Evolutionary conservation across 2,329 filamentous ascomycete genomes (phyloP).

Genomic region (Mycosphaerella sp.): DNA sequence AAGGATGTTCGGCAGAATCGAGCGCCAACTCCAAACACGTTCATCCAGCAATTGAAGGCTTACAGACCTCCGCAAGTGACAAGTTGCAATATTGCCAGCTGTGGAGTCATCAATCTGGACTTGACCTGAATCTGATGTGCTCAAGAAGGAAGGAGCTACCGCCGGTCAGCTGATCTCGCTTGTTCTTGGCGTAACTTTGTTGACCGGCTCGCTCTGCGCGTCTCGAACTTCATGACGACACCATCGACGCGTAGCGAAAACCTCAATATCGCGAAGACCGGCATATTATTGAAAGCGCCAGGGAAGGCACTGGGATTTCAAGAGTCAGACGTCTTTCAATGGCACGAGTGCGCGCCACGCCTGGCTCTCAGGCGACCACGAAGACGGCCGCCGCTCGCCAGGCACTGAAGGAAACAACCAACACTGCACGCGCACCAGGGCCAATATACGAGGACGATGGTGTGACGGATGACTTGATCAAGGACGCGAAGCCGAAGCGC

Average conservation of each 20-base stretch:
- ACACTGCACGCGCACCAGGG: slow-evolving; percentile 22
- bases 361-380: slow-evolving; percentile 14
- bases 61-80: not conserved
- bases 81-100: not conserved
- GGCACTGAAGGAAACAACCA: slow-evolving; percentile 30
- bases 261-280: not conserved
- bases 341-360: slow-evolving; percentile 28
- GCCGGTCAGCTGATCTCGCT: not conserved
- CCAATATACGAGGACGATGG: slow-evolving; percentile 24
- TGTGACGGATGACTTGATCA: slow-evolving; percentile 26
- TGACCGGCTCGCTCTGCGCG: slow-evolving; percentile 5
- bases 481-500: slow-evolving; percentile 22
- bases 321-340: slow-evolving; percentile 14
- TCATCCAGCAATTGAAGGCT: slow-evolving; percentile 9
- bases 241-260: slow-evolving; percentile 7
- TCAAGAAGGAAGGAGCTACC: not conserved
- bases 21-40: slow-evolving; percentile 7
- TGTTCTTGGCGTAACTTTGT: slow-evolving; percentile 1
- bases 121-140: not conserved
- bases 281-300: not conserved
- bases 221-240: slow-evolving; percentile 5
- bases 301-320: slow-evolving; percentile 5
- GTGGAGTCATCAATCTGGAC: not conserved
- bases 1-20: slow-evolving; percentile 8
- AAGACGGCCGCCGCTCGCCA: slow-evolving; percentile 17